Evolutionary conservation across 1,284 basidiomycete species (phyloP).

Genomic region (Irpex lacteus): DNA sequence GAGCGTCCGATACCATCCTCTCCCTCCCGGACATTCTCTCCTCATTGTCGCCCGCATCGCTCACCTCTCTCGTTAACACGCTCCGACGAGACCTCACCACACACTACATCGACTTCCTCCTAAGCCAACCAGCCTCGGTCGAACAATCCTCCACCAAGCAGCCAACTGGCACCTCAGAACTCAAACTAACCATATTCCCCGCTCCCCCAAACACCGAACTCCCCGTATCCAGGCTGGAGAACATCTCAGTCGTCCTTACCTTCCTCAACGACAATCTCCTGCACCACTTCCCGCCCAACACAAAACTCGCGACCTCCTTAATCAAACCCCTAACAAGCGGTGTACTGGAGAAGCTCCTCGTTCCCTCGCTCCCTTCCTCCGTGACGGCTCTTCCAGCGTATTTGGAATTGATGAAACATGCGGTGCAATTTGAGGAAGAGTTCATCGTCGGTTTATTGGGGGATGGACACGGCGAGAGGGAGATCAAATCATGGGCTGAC

Average conservation of each 20-base stretch:
- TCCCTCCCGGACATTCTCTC: slow-evolving; percentile 54
- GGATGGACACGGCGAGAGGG: slow-evolving; percentile 44
- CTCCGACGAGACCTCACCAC: slow-evolving; percentile 63
- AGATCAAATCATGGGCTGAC: slow-evolving; percentile 61
- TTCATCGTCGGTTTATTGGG: slow-evolving; percentile 50
- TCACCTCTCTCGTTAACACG: slow-evolving; percentile 53
- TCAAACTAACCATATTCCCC: slow-evolving; percentile 46
- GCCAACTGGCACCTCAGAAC: slow-evolving; percentile 31
- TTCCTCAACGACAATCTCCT: slow-evolving; percentile 60
- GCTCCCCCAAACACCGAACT: slow-evolving; percentile 40
- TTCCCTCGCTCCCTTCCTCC: slow-evolving; percentile 64
- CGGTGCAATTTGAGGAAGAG: slow-evolving; percentile 61
- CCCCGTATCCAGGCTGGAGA: slow-evolving; percentile 43
- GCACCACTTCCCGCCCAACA: slow-evolving; percentile 47
- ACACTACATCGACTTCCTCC: slow-evolving; percentile 56
- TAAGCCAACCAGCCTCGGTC: slow-evolving; percentile 50
- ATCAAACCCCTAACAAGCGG: slow-evolving; percentile 55
- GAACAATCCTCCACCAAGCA: slow-evolving; percentile 32
- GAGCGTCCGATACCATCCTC: slow-evolving; percentile 49
- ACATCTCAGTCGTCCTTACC: slow-evolving; percentile 48
- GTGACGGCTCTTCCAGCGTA: slow-evolving; percentile 57
- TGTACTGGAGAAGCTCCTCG: slow-evolving; percentile 62
- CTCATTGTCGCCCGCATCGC: slow-evolving; percentile 53
- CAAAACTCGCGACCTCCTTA: slow-evolving; percentile 51
- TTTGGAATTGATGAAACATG: slow-evolving; percentile 50